phyloP scores from a whole-genome alignment of 106 monocot genomes.

The Alisma plantagoaquatica region DNA sequence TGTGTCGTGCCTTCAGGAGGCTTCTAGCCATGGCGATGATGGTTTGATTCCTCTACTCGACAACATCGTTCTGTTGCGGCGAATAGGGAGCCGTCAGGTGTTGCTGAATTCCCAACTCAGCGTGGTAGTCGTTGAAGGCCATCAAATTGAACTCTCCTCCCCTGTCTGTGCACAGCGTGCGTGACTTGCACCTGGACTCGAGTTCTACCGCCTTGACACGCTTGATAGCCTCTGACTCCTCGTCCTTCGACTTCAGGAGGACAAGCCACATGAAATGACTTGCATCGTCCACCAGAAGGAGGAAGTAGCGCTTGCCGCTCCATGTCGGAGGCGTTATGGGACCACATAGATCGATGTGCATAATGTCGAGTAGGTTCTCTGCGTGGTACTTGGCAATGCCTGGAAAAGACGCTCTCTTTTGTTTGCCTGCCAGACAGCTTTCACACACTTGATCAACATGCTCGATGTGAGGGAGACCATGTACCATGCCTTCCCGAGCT shows the following conservation, averaged over 20 bases:
- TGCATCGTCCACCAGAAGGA: slow-evolving; percentile 18
- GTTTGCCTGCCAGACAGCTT: slow-evolving; percentile 7
- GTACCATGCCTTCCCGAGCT: neutral
- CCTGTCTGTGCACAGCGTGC: slow-evolving; percentile 5
- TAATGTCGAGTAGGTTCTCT: neutral
- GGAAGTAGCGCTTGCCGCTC: neutral
- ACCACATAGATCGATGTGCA: slow-evolving; percentile 22
- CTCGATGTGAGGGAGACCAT: neutral
- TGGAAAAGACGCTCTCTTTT: slow-evolving; percentile 3
- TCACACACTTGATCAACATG: neutral
- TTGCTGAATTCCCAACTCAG: slow-evolving; percentile 1
- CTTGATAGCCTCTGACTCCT: slow-evolving; percentile 10
- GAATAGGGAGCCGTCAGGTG: slow-evolving; percentile 13
- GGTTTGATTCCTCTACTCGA: slow-evolving; percentile 11
- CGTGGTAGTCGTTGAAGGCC: slow-evolving; percentile 5
- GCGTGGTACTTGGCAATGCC: neutral
- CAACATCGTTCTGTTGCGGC: slow-evolving; percentile 24
- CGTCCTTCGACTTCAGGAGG: slow-evolving; percentile 6
- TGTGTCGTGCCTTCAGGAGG: neutral
- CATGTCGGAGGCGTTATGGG: slow-evolving; percentile 15
- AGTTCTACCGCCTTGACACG: slow-evolving; percentile 17
- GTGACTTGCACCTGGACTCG: neutral
- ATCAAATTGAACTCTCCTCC: slow-evolving; percentile 13
- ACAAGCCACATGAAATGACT: slow-evolving; percentile 19
- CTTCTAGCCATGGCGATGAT: slow-evolving; percentile 11